These are phyloP conservation scores for Leccinum incarnatum DNA, from an alignment of 768 basidiomycete species.

Conservation along the genomic window DNA sequence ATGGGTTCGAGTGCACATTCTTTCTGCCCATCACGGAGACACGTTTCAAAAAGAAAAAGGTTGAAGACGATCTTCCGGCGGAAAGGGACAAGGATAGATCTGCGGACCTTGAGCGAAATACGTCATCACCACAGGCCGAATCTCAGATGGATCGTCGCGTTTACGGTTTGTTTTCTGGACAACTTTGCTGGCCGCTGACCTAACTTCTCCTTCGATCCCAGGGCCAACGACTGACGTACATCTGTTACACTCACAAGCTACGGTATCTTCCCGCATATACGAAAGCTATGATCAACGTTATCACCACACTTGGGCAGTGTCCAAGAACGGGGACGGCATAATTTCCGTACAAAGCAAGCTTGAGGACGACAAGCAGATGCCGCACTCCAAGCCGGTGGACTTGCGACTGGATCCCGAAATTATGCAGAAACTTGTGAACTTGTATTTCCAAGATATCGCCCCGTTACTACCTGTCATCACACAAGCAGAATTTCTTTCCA, in stretches of 20 bases:
- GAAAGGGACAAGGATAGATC: constrained; percentile 37
- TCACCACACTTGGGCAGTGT: constrained; percentile 85
- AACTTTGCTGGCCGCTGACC: constrained; percentile 7
- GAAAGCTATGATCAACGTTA: constrained; percentile 86
- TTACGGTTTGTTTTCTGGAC: constrained; percentile 47
- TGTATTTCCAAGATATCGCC: constrained; percentile 86
- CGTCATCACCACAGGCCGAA: constrained; percentile 48
- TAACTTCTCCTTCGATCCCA: constrained; percentile 39
- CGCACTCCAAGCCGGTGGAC: constrained; percentile 63
- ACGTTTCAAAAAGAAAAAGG: constrained; percentile 94
- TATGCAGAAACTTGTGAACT: constrained; percentile 81
- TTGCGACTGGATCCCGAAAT: constrained; percentile 73
- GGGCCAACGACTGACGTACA: constrained; percentile 88
- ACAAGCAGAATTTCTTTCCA: constrained; percentile 81
- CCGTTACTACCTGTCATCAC: constrained; percentile 90
- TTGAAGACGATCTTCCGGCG: constrained; percentile 62
- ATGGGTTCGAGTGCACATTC: constrained; percentile 92
- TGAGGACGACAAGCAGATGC: constrained; percentile 50
- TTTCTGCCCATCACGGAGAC: constrained; percentile 99
- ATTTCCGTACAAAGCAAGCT: constrained; percentile 74
- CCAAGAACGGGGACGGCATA: constrained; percentile 80
- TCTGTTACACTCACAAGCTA: constrained; percentile 85
- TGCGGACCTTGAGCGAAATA: constrained; percentile 29
- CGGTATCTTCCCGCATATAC: constrained; percentile 80
- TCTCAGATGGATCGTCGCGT: constrained; percentile 57